Base-by-base conservation (phyloP, 2,329 filamentous ascomycete genomes). In the Sclerotinia spermophila region DNA sequence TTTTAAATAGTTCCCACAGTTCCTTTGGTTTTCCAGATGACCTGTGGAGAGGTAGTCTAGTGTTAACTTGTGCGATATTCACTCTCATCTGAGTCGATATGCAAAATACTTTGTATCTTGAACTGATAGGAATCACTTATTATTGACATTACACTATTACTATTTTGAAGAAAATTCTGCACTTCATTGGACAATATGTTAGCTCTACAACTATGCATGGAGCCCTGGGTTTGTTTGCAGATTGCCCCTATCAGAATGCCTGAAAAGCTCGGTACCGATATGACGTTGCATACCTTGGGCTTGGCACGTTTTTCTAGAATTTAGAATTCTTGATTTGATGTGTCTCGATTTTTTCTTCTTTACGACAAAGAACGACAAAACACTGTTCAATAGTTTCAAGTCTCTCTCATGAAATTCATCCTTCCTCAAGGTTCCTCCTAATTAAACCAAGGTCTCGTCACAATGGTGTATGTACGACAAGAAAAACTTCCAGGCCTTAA, bases 401-500 rank as follows among this genome's bases (percentile, higher is more conserved):
- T 15, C 45, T 40, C 30, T 11, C 62, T 53, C 62, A 66, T 40
- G 62, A 66, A 66, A 17, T 66, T 66, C 40, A 2, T 42, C 38
- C 33, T 30, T 61, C 19, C 10, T 24, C 42, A 21, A 38, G 40
- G 30, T 17, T 40, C 3, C 24, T 38, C 15, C 10, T 35, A 4
- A 44, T 35, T 3, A 67, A 56, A 38, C 33, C 38, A 56, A 67
- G 27, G 51, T 21, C 66, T 70, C 72, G 72, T 69, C 75, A 85
- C 77, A 69, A 97, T 97, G 94, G 94, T 96, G 73, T 98, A 98
- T 86, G 94, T 99, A 72, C 93, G 96, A 75, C 92, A 97, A 82
- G 90, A 94, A 79, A 90, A 93, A 83, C 90, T 99, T 74, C 89
- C 91, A 53, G 93, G 92, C 80, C 89, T 99, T 77, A 92, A 92